Conservation (phyloP, 108 stramenopile genomes). For the Nannochloropsis salina region DNA sequence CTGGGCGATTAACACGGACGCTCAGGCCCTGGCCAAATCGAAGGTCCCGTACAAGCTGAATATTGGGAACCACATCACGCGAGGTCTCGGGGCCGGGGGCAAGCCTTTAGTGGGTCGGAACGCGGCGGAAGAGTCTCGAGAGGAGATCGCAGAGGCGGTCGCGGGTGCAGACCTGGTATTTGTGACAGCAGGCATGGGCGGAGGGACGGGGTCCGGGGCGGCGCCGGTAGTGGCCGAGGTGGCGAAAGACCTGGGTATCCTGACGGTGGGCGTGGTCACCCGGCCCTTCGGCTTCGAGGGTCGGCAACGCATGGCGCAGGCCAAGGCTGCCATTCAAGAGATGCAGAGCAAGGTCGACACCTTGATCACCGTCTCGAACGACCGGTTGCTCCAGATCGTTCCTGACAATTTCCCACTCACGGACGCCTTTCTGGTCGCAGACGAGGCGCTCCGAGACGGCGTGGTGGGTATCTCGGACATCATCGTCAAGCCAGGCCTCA, state of each 20-base stretch:
- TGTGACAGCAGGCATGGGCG: constrained; percentile 75
- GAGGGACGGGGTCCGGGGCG: constrained; percentile 69
- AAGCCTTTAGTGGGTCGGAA: constrained; percentile 54
- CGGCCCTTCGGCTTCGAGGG: constrained; percentile 76
- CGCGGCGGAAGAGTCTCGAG: constrained; percentile 53
- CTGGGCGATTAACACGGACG: constrained; percentile 63
- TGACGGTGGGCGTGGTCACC: constrained; percentile 73
- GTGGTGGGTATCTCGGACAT: constrained; percentile 74
- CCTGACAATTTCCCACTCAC: constrained; percentile 67
- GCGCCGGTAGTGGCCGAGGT: constrained; percentile 65
- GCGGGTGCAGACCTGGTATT: constrained; percentile 67
- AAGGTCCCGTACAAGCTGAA: constrained; percentile 58
- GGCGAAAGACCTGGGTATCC: constrained; percentile 51
- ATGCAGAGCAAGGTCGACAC: constrained; percentile 64
- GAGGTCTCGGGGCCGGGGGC: constrained; percentile 64
- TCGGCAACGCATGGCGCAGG: constrained; percentile 58
- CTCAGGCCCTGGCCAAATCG: constrained; percentile 57
- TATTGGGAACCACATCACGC: constrained; percentile 52
- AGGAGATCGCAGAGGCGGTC: constrained; percentile 51
- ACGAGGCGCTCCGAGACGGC: constrained; percentile 69
- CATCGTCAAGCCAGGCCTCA: constrained; percentile 67
- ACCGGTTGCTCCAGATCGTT: constrained; percentile 60
- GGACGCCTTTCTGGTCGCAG: constrained; percentile 71
- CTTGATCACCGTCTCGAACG: constrained; percentile 69
- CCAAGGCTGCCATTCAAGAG: constrained; percentile 56